Evolutionary conservation across 2,329 filamentous ascomycete species (phyloP).

Genomic region (Sclerotinia sclerotiorum): DNA sequence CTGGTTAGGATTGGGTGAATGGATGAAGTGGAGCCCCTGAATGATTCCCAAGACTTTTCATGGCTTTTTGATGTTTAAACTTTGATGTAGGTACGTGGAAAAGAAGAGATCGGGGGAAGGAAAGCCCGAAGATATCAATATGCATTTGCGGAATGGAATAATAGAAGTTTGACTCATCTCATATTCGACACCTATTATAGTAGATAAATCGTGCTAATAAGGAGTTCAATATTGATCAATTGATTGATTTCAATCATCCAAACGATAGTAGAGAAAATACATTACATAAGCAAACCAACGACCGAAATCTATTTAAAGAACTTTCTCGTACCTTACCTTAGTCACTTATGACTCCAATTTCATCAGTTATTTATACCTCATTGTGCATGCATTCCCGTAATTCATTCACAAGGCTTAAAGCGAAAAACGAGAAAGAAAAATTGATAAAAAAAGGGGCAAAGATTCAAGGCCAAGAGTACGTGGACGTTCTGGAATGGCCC

Average conservation of each 20-base stretch:
- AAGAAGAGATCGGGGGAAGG: too few species aligned
- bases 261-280: too few species aligned
- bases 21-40: not conserved
- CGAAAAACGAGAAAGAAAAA: not conserved
- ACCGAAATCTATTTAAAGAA: not conserved
- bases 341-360: not conserved
- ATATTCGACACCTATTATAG: too few species aligned
- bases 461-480: not conserved
- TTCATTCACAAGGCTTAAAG: conserved; percentile 7
- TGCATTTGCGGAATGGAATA: too few species aligned
- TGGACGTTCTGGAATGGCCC: conserved; percentile 13
- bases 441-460: not conserved
- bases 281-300: not conserved
- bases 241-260: not conserved
- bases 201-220: too few species aligned
- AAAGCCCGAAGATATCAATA: too few species aligned
- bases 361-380: conserved; percentile 1
- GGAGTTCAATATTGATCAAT: too few species aligned
- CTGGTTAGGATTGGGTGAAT: not conserved
- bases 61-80: too few species aligned
- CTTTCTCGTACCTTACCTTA: not conserved
- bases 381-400: not conserved
- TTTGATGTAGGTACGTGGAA: too few species aligned
- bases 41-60: not conserved
- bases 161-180: too few species aligned